Conservation (phyloP, 2,329 filamentous ascomycete genomes). For the Penicillium concentricum region DNA sequence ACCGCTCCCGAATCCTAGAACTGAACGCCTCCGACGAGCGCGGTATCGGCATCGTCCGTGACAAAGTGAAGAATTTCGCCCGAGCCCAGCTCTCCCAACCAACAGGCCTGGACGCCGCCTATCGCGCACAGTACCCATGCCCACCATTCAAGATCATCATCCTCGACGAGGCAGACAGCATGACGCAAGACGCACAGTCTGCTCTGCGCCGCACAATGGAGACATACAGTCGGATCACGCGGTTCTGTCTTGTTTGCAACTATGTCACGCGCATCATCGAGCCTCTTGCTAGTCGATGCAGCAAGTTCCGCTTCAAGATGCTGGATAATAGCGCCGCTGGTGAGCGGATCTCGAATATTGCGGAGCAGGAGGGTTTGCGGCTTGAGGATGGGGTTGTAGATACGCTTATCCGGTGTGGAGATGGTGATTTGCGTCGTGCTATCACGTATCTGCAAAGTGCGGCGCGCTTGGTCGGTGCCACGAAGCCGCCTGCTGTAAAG, state of each 20-base stretch:
- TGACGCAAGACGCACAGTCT: conserved; percentile 97
- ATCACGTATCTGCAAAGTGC: conserved; percentile 96
- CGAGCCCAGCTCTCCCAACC: conserved; percentile 89
- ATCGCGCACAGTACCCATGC: conserved; percentile 73
- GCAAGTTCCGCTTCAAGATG: conserved; percentile 97
- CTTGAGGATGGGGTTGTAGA: conserved; percentile 79
- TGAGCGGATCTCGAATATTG: conserved; percentile 77
- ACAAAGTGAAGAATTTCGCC: conserved; percentile 98
- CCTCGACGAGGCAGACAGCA: conserved; percentile 95
- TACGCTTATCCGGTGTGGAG: conserved; percentile 79
- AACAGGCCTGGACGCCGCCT: conserved; percentile 63
- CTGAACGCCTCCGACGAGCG: conserved; percentile 99
- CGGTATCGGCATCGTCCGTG: conserved; percentile 92
- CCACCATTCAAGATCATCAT: conserved; percentile 99
- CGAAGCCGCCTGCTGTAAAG: conserved; percentile 41
- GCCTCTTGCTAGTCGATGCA: conserved; percentile 86
- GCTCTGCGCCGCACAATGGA: conserved; percentile 96
- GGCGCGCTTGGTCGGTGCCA: conserved; percentile 77
- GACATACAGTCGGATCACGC: conserved; percentile 91
- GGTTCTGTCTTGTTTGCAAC: conserved; percentile 97
- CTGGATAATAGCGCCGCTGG: conserved; percentile 83
- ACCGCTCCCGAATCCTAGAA: conserved; percentile 93
- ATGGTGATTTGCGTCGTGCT: conserved; percentile 92
- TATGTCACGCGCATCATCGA: conserved; percentile 99
- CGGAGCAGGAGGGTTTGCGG: conserved; percentile 70